These are phyloP conservation scores for Apiospora malaysiana DNA, from an alignment of 2,329 filamentous ascomycete species.

Conservation along the genomic window DNA sequence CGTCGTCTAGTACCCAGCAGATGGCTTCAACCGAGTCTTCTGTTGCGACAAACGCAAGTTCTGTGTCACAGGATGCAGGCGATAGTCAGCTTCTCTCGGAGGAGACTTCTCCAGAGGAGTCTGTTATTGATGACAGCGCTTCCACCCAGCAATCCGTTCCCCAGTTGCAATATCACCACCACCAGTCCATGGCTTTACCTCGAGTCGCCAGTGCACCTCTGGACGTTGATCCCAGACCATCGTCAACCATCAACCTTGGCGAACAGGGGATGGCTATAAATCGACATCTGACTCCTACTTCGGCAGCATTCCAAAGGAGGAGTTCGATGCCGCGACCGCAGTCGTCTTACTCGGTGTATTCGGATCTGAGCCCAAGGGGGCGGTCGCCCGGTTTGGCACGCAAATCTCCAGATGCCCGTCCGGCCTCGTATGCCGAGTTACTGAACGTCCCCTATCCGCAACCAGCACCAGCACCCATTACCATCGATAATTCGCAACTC, in stretches of 20 bases:
- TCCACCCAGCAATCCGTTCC: conserved; percentile 54
- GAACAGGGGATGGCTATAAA: conserved; percentile 59
- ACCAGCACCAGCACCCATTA: conserved; percentile 69
- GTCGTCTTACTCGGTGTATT: conserved; percentile 77
- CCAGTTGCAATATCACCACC: conserved; percentile 67
- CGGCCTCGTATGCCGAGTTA: conserved; percentile 63
- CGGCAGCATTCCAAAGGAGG: conserved; percentile 55
- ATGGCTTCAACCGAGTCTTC: conserved; percentile 59
- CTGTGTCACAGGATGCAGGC: conserved; percentile 56
- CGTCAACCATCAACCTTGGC: conserved; percentile 57
- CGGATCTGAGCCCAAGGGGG: conserved; percentile 70
- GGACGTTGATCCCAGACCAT: conserved; percentile 48
- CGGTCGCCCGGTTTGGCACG: conserved; percentile 63
- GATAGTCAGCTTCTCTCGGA: conserved; percentile 48
- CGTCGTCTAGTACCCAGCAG: conserved; percentile 56
- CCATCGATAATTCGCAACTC: conserved; percentile 81
- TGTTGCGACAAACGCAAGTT: conserved; percentile 61
- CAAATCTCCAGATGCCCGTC: conserved; percentile 61
- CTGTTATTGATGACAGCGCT: conserved; percentile 52
- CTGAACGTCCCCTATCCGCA: conserved; percentile 80
- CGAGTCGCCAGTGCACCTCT: conserved; percentile 50
- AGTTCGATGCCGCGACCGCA: conserved; percentile 70
- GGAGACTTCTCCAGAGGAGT: conserved; percentile 57
- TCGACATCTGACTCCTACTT: conserved; percentile 67
- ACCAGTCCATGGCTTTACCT: conserved; percentile 45